These are phyloP conservation scores for Aspergillus ruber DNA, from an alignment of 2,329 filamentous ascomycete species.

Conservation along the genomic window DNA sequence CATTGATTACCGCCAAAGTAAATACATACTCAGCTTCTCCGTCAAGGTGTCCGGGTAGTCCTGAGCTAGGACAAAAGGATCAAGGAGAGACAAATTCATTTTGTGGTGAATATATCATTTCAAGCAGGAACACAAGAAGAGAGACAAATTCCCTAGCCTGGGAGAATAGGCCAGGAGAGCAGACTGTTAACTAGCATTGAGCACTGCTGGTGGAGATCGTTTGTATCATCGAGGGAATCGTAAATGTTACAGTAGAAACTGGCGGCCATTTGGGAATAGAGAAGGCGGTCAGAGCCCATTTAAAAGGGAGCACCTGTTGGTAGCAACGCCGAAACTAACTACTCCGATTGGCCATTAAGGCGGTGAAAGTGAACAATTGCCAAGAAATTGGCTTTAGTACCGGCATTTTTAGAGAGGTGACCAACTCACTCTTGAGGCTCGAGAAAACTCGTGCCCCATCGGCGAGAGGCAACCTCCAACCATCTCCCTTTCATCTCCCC, in stretches of 20 bases:
- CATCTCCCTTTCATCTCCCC: constrained; percentile 37
- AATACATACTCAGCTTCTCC: constrained; percentile 65
- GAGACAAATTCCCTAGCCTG: constrained; percentile 16
- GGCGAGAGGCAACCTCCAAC: constrained; percentile 35
- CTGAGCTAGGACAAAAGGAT: constrained; percentile 65
- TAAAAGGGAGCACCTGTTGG: constrained; percentile 8
- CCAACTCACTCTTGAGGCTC: constrained; percentile 22
- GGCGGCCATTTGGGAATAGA: constrained; percentile 4
- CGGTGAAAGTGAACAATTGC: background rate
- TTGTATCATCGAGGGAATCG: constrained; percentile 3
- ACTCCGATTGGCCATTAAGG: constrained; percentile 4
- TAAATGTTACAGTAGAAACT: background rate
- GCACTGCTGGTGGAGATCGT: constrained; percentile 6
- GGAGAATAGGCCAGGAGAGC: constrained; percentile 16
- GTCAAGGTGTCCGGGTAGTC: constrained; percentile 90
- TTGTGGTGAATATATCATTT: constrained; percentile 3
- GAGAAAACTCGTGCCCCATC: constrained; percentile 38
- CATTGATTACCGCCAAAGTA: background rate
- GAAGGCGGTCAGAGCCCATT: constrained; percentile 16
- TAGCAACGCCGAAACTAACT: background rate
- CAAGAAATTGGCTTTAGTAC: constrained; percentile 3
- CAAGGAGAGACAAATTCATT: constrained; percentile 67
- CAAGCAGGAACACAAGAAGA: background rate
- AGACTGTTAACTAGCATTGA: constrained; percentile 20
- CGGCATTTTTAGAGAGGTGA: constrained; percentile 13